Evolutionary conservation across 345 rosid species (phyloP).

Genomic region (Hibiscus tridactylites): DNA sequence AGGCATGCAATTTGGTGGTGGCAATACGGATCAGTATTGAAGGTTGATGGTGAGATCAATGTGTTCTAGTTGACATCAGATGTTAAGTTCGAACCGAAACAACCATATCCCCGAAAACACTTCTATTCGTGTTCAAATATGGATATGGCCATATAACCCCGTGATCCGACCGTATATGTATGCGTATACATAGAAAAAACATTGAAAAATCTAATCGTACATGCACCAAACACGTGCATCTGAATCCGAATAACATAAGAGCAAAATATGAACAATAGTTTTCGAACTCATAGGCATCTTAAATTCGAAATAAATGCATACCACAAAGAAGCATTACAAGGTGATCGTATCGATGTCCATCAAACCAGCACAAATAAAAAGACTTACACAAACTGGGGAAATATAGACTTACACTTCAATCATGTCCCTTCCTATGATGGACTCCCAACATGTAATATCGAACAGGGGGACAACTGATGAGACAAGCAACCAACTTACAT

Average conservation of each 20-base stretch:
- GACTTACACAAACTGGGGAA: slow-evolving; percentile 24
- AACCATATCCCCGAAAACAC: too few species aligned
- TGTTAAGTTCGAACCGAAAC: too few species aligned
- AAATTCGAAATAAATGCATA: background rate
- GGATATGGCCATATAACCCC: too few species aligned
- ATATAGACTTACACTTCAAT: slow-evolving; percentile 15
- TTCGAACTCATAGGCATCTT: background rate
- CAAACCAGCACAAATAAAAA: slow-evolving; percentile 28
- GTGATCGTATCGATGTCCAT: slow-evolving; percentile 17
- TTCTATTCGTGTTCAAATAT: too few species aligned
- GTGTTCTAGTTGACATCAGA: too few species aligned
- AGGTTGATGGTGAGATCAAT: too few species aligned
- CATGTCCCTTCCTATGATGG: slow-evolving; percentile 22
- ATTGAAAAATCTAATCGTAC: too few species aligned
- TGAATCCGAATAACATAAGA: background rate
- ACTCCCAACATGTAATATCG: slow-evolving; percentile 3
- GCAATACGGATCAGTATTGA: too few species aligned
- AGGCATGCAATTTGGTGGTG: too few species aligned
- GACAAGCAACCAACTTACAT: slow-evolving; percentile 27
- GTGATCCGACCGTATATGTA: too few species aligned
- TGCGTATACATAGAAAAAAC: too few species aligned
- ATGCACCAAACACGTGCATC: too few species aligned
- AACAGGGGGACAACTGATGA: background rate
- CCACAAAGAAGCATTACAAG: slow-evolving; percentile 20
- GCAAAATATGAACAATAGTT: background rate